Evolutionary conservation across 2,329 filamentous ascomycete species (phyloP).

Genomic region (Pseudocercospora eumusae): DNA sequence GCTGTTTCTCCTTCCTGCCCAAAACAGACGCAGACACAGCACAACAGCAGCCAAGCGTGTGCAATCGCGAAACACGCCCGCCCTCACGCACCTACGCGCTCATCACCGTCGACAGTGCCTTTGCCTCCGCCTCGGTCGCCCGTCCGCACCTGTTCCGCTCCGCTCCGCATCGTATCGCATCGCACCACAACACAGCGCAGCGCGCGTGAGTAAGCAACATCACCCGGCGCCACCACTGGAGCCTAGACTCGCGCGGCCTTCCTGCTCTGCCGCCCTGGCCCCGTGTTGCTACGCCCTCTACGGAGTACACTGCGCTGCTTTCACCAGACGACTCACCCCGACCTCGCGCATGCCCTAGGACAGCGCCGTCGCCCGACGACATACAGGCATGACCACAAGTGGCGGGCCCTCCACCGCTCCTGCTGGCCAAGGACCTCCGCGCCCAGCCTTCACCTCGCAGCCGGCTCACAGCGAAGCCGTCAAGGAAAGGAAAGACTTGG

Average conservation of each 20-base stretch:
- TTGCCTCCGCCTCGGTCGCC: background rate
- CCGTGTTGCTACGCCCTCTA: conserved; percentile 1
- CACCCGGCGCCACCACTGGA: conserved; percentile 6
- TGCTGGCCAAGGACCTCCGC: conserved; percentile 48
- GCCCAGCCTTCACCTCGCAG: conserved; percentile 40
- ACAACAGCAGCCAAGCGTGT: background rate
- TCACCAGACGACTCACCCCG: background rate
- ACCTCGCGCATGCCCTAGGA: conserved; percentile 31
- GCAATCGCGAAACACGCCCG: background rate
- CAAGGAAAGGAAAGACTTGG: conserved; percentile 81
- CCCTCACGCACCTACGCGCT: background rate
- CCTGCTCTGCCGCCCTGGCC: conserved; percentile 3
- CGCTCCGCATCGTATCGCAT: conserved; percentile 21
- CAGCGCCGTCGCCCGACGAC: conserved; percentile 23
- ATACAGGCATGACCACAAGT: conserved; percentile 44
- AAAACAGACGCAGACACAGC: background rate
- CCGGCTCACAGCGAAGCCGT: conserved; percentile 63
- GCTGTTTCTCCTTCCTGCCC: background rate
- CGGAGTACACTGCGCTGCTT: background rate
- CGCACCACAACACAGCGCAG: conserved; percentile 3
- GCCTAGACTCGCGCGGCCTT: conserved; percentile 5
- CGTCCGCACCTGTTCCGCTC: conserved; percentile 7
- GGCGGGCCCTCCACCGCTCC: conserved; percentile 45
- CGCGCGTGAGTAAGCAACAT: conserved; percentile 3
- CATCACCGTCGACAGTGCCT: background rate